Percentiles rank a stretch among this genome's conserved stretches.
Conservation (phyloP, 2,329 filamentous ascomycete genomes). For the Cercospora brassicicola region DNA sequence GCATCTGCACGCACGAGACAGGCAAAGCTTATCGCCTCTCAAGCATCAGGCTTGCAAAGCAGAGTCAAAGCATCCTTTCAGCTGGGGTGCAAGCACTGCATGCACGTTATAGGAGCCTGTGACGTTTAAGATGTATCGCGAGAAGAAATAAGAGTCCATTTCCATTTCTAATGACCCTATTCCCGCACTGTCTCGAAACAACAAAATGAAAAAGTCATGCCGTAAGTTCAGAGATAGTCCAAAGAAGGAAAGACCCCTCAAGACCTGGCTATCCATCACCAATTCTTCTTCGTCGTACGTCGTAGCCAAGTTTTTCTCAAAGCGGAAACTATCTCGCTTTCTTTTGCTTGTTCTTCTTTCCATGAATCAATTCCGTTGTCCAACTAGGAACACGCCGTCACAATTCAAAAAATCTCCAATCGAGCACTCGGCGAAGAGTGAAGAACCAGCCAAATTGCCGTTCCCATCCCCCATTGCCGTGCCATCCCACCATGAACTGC, state of each 20-base stretch:
- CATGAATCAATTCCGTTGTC: background rate
- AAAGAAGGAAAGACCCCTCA: background rate
- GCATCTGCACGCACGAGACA: background rate
- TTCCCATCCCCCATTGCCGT: background rate
- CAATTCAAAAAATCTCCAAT: background rate
- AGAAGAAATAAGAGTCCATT: background rate
- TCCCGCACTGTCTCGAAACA: background rate
- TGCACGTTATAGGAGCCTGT: too few species aligned
- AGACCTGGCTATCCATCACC: constrained; percentile 2
- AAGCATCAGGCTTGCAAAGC: background rate
- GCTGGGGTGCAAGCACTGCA: too few species aligned
- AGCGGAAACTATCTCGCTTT: constrained; percentile 5
- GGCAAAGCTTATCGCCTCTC: background rate
- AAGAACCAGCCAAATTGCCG: background rate
- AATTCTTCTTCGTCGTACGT: constrained; percentile 5
- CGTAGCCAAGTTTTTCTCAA: constrained; percentile 10
- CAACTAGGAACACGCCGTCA: background rate
- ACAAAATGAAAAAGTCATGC: background rate
- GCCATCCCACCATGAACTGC: constrained; percentile 9
- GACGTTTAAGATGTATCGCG: too few species aligned
- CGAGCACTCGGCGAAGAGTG: background rate
- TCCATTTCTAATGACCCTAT: background rate
- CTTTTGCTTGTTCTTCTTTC: constrained; percentile 9
- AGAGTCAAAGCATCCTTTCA: background rate
- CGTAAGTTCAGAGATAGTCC: background rate